Evolutionary conservation across 306 rosid genomes (phyloP), one percentile per base, ranked within the genome.

Genomic region (Ormosia emarginata): DNA sequence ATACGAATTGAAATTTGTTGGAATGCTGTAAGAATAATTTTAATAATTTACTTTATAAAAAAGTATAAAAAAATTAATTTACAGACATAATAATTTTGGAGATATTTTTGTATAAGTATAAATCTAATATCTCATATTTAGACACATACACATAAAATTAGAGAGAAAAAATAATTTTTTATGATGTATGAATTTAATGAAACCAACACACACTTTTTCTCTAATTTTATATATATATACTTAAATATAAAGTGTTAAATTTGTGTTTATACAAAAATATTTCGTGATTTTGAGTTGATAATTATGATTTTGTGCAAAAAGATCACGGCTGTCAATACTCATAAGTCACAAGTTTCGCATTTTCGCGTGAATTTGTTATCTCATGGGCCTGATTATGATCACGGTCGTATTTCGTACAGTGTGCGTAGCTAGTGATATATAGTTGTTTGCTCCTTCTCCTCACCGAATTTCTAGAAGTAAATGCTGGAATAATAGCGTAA

Each of bases 391-490:
- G 71, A 62, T 5, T 29, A 30, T 33, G 44, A 46, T 44, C 9
- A 13, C 7, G 71, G 58, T 41, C 46, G 43, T 39, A 15, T 67
- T 39, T 78, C 37, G 5, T n/a, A 52, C 66, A 40, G 75, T 55
- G 67, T 1, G 34, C 3, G 33, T 12, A n/a, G 24, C 2, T 7
- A 77, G 12, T 49, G 39, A 49, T 34, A 49, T 67, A 24, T 24
- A 24, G 24, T 24, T 24, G 24, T 24, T 24, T 57, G 52, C 39
- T 61, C 43, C 29, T 50, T 62, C 14, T 49, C 64, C 4, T 66
- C 83, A 46, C 83, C 83, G 83, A 79, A 69, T 40, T 79, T 57
- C 77, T 69, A 57, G 71, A 79, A 69, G 76, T 41, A 37, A 56
- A 68, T 12, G 69, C 47, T 13, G 56, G 56, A 3, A 9, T 4